Evolutionary conservation across 2,329 filamentous ascomycete species (phyloP).

Genomic region (Coniochaeta ligniaria): DNA sequence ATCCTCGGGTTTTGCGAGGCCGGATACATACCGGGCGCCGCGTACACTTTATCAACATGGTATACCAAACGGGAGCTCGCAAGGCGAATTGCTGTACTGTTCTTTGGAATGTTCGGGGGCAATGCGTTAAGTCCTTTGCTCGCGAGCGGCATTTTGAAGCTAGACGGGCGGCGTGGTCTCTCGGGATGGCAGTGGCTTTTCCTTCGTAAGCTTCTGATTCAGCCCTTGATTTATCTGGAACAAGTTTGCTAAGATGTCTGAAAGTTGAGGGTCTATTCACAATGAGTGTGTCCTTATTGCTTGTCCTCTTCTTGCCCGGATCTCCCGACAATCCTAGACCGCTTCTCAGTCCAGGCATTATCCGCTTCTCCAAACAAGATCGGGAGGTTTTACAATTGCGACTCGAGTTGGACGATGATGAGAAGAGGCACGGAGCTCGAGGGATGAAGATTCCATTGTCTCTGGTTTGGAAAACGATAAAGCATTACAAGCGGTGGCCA

Average conservation of each 20-base stretch:
- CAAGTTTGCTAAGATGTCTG: background rate
- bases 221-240: background rate
- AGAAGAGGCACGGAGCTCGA: conserved; percentile 23
- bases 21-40: conserved; percentile 46
- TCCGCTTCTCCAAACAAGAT: conserved; percentile 26
- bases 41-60: conserved; percentile 47
- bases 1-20: conserved; percentile 46
- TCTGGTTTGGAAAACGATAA: conserved; percentile 33
- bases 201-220: conserved; percentile 23
- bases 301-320: conserved; percentile 34
- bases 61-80: conserved; percentile 45
- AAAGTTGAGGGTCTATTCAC: conserved; percentile 37
- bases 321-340: conserved; percentile 31
- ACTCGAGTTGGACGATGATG: conserved; percentile 21
- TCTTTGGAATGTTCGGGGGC: conserved; percentile 47
- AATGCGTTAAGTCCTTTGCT: conserved; percentile 32
- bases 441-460: conserved; percentile 26
- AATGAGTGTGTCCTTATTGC: conserved; percentile 26
- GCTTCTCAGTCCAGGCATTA: conserved; percentile 27
- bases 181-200: conserved; percentile 45
- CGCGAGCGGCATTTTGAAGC: conserved; percentile 39
- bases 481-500: conserved; percentile 37
- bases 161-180: conserved; percentile 24
- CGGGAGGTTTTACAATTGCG: conserved; percentile 23
- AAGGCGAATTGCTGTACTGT: conserved; percentile 46